phyloP scores from a whole-genome alignment of 257 asterid species.

The Thymus mandschuricus region DNA sequence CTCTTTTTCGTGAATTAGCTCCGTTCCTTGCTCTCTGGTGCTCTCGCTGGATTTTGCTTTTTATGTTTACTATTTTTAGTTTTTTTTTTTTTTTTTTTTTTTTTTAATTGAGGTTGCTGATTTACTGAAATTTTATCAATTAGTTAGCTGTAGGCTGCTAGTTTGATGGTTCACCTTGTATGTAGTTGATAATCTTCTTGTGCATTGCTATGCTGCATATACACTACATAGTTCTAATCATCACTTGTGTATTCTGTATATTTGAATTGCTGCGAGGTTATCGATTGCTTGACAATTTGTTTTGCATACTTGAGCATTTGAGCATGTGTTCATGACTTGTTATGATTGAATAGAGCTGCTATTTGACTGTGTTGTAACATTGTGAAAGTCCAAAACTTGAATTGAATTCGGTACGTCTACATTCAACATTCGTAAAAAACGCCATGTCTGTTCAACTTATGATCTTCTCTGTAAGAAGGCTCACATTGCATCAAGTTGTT shows the following conservation, averaged over 20 bases:
- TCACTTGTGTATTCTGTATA: neutral
- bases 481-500: neutral
- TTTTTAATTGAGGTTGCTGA: neutral
- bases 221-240: neutral
- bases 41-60: neutral
- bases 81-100: neutral
- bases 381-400: neutral
- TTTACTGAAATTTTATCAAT: neutral
- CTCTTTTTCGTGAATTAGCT: neutral
- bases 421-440: neutral
- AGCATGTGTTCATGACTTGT: neutral
- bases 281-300: neutral
- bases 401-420: neutral
- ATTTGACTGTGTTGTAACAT: neutral
- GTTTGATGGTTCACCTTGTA: neutral
- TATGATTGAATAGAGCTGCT: constrained; percentile 1
- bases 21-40: neutral
- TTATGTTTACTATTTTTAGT: neutral
- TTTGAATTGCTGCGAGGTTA: neutral
- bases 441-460: neutral
- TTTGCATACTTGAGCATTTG: neutral
- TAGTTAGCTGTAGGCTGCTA: neutral
- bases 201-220: neutral
- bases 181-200: neutral
- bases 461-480: neutral